These are phyloP conservation scores for Sophora flavescens DNA, from an alignment of 306 rosid genomes.

Conservation along the genomic window DNA sequence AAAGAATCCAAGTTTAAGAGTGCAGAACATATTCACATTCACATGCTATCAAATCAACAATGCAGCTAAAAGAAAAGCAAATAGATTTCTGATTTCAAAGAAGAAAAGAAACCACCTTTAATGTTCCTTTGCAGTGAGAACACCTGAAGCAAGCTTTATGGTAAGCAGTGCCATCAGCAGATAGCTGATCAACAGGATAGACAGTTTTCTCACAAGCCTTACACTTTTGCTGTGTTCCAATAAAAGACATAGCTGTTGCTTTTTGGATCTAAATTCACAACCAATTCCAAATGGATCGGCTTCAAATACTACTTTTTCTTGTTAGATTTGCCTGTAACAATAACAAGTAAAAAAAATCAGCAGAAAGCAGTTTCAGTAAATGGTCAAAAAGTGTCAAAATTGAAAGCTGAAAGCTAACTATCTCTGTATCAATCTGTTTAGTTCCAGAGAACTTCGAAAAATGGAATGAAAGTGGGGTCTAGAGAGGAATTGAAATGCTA, in stretches of 20 bases:
- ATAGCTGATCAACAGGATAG: slow-evolving; percentile 90
- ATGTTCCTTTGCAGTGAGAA: slow-evolving; percentile 95
- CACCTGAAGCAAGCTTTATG: slow-evolving; percentile 97
- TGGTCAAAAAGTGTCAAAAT: slow-evolving; percentile 29
- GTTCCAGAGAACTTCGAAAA: slow-evolving; percentile 16
- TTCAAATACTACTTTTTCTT: slow-evolving; percentile 18
- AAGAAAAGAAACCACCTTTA: slow-evolving; percentile 63
- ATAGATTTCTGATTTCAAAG: not conserved
- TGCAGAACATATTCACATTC: slow-evolving; percentile 11
- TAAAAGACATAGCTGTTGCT: slow-evolving; percentile 72
- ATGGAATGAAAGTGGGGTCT: not conserved
- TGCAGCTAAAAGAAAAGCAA: slow-evolving; percentile 14
- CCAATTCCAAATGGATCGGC: slow-evolving; percentile 50
- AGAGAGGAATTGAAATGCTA: slow-evolving; percentile 27
- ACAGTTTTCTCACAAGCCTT: slow-evolving; percentile 96
- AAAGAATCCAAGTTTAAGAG: not conserved
- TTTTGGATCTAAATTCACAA: slow-evolving; percentile 67
- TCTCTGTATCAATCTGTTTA: slow-evolving; percentile 25
- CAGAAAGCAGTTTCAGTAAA: slow-evolving; percentile 19
- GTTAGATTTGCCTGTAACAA: slow-evolving; percentile 24
- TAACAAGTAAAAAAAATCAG: not conserved
- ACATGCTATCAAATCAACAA: slow-evolving; percentile 38
- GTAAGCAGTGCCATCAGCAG: slow-evolving; percentile 88
- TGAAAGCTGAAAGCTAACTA: not conserved
- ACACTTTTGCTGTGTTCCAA: slow-evolving; percentile 92